Base-by-base conservation (phyloP, 371 early-diverging fungal genomes). In the Mucor circinelloides region DNA sequence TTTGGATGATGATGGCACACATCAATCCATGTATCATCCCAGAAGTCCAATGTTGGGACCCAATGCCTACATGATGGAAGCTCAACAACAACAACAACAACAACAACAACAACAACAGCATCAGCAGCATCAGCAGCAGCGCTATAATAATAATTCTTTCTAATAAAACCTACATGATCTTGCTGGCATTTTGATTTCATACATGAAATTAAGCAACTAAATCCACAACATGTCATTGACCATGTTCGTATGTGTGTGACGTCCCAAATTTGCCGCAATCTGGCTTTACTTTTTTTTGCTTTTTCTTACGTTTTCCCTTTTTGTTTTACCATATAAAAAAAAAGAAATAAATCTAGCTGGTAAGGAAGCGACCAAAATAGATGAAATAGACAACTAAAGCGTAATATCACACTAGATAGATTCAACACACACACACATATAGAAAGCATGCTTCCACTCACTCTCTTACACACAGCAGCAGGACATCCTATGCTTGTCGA, bases 401-500 rank as follows among this genome's bases (percentile, higher is more conserved):
- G 0, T n/a, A n/a, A n/a, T n/a, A n/a, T n/a, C n/a, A 42, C 4
- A 15, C 17, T 48, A 48, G 21, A 8, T 48, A 48, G 48, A 48
- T 42, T n/a, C 15, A n/a, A 15, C n/a, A 19, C 44, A 42, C 19
- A 42, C n/a, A 15, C 42, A 15, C n/a, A 42, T 21, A 46, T 5
- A 46, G n/a, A 48, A 10, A 64, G 48, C 42, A 83, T 83, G 98
- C 85, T 98, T 58, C 98, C 98, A 42, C 87, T 98, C 67, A 90
- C 93, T 63, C 87, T 98, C 64, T 85, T 98, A 63, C 93, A 93
- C 72, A 91, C 94, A 40, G 93, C 96, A 21, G 87, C 92, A 68
- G 95, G 95, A 19, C 94, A 94, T 74, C 95, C 97, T 38, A 92
- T 97, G 87, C 85, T 94, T 63, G 97, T 99, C n/a, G 99, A 99